Conservation (phyloP, 805 yeast genomes). For the Starmerella sp. region DNA sequence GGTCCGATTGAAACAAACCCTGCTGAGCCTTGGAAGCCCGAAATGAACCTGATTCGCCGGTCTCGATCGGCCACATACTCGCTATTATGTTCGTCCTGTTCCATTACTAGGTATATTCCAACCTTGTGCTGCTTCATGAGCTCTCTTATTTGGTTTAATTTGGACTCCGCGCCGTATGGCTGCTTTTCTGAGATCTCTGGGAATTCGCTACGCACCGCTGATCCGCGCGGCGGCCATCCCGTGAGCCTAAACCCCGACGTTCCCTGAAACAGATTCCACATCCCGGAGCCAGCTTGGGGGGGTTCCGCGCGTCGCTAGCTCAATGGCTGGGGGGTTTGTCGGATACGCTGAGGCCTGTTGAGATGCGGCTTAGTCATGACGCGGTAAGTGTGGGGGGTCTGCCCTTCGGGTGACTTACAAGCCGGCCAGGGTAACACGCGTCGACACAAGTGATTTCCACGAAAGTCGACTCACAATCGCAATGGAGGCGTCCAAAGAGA, state of each 20-base stretch:
- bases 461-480: not conserved
- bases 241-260: not conserved
- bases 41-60: constrained; percentile 67
- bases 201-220: not conserved
- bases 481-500: not conserved
- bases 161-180: not conserved
- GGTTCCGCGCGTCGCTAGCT: no score
- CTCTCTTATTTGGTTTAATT: constrained; percentile 1
- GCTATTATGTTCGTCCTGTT: constrained; percentile 88
- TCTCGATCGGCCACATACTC: constrained; percentile 80
- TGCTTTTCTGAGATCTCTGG: not conserved
- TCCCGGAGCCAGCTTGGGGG: no score
- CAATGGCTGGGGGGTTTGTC: no score
- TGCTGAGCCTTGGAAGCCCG: constrained; percentile 85
- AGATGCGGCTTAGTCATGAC: no score
- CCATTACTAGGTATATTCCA: constrained; percentile 66
- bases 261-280: not conserved
- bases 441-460: no score
- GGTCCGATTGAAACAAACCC: constrained; percentile 74
- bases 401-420: no score
- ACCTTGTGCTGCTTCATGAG: constrained; percentile 50
- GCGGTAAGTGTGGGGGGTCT: no score
- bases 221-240: constrained; percentile 6
- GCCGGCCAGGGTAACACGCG: no score
- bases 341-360: no score